Percentiles rank a stretch among this genome's conserved stretches.
phyloP scores from a whole-genome alignment of 225 moss, liverwort and hornwort species.

The Ulota crispa region DNA sequence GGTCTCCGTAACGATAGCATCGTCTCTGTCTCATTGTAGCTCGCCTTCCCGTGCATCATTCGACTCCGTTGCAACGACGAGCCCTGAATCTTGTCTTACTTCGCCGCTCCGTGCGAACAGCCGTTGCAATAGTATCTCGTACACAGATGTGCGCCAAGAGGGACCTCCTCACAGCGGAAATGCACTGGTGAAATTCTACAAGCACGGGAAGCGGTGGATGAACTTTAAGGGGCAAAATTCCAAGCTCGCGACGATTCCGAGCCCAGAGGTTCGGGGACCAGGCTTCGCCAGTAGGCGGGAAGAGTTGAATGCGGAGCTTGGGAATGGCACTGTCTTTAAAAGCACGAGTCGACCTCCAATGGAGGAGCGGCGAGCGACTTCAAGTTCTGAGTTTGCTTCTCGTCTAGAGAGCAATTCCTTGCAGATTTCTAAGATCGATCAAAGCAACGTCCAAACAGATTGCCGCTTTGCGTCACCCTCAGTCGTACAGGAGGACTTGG shows the following conservation, averaged over 20 bases:
- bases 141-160: neutral
- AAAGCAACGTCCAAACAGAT: slow-evolving; percentile 21
- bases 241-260: slow-evolving; percentile 31
- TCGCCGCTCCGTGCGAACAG: slow-evolving; percentile 29
- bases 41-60: slow-evolving; percentile 32
- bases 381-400: slow-evolving; percentile 28
- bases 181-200: slow-evolving; percentile 25
- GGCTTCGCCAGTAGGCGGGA: slow-evolving; percentile 30
- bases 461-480: slow-evolving; percentile 11
- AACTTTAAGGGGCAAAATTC: slow-evolving; percentile 28
- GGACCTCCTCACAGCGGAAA: neutral
- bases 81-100: slow-evolving; percentile 19
- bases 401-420: slow-evolving; percentile 25
- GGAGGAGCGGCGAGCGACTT: slow-evolving; percentile 6
- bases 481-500: slow-evolving; percentile 11
- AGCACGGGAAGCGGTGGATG: slow-evolving; percentile 52
- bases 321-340: neutral
- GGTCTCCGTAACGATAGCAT: slow-evolving; percentile 28
- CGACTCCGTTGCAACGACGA: slow-evolving; percentile 14
- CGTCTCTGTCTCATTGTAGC: slow-evolving; percentile 33
- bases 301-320: neutral
- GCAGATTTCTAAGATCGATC: slow-evolving; percentile 8
- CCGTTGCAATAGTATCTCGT: slow-evolving; percentile 24
- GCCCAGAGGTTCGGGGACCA: slow-evolving; percentile 60
- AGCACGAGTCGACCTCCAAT: slow-evolving; percentile 8